A percentile compares a stretch with the other conserved stretches of the same genome.
phyloP scores from a whole-genome alignment of 106 monocot species.

The Agapanthus africanus region DNA sequence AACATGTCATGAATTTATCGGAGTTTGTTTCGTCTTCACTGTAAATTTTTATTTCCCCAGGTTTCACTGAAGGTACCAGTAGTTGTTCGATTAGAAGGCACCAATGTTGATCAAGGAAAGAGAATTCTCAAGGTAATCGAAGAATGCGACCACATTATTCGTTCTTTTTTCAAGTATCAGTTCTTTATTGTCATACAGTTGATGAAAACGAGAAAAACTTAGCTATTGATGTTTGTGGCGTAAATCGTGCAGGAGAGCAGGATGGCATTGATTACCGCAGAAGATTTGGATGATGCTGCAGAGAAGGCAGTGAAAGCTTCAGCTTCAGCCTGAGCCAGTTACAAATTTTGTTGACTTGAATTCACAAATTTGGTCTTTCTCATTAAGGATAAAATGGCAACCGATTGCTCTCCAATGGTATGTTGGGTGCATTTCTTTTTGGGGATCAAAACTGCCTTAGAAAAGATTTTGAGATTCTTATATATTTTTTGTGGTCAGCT shows the following conservation, averaged over 20 bases:
- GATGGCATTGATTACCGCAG: slow-evolving; percentile 83
- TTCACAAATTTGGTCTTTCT: slow-evolving; percentile 7
- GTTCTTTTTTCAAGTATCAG: no score
- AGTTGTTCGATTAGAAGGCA: slow-evolving; percentile 92
- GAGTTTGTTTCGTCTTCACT: no score
- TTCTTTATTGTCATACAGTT: background rate
- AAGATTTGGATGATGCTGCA: slow-evolving; percentile 95
- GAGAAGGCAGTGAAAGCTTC: slow-evolving; percentile 88
- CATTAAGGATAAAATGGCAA: background rate
- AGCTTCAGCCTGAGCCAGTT: slow-evolving; percentile 21
- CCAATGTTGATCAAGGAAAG: slow-evolving; percentile 97
- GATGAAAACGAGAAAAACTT: background rate
- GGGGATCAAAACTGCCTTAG: background rate
- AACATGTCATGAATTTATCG: no score
- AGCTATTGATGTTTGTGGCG: background rate
- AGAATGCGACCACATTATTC: background rate
- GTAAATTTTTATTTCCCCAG: slow-evolving; percentile 38
- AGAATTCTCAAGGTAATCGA: slow-evolving; percentile 83
- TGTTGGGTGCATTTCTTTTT: slow-evolving; percentile 13
- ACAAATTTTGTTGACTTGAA: background rate
- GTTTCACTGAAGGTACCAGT: slow-evolving; percentile 89
- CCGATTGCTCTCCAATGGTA: slow-evolving; percentile 5
- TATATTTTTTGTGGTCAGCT: background rate
- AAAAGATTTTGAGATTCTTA: background rate
- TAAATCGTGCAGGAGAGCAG: slow-evolving; percentile 72